These are phyloP conservation scores for Epithemia pelagica DNA, from an alignment of 108 stramenopile species.

Conservation along the genomic window DNA sequence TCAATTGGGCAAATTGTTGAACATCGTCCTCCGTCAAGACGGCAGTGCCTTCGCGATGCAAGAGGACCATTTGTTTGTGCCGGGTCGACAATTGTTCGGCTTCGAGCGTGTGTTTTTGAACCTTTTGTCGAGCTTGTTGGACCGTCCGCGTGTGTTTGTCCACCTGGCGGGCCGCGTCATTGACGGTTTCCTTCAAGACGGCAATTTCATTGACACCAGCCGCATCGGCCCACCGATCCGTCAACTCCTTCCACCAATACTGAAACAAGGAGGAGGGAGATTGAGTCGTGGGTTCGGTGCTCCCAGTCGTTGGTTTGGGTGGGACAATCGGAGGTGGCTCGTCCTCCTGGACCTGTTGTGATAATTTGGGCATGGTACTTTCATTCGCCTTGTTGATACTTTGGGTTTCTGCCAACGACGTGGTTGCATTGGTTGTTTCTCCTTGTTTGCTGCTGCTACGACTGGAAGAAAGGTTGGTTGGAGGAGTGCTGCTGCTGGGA, in stretches of 20 bases:
- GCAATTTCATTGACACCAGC: background rate
- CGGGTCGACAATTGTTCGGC: conserved; percentile 22
- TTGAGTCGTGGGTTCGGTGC: too few species aligned
- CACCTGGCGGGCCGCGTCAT: background rate
- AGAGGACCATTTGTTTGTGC: conserved; percentile 32
- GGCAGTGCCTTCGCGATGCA: conserved; percentile 23
- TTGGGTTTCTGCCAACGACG: too few species aligned
- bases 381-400: too few species aligned
- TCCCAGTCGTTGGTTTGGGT: too few species aligned
- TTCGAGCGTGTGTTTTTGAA: background rate
- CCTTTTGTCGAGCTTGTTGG: conserved; percentile 10
- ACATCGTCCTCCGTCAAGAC: conserved; percentile 44
- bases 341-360: too few species aligned
- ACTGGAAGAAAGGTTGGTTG: too few species aligned
- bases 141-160: background rate
- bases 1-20: conserved; percentile 38
- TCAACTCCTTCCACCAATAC: background rate
- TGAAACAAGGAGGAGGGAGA: too few species aligned
- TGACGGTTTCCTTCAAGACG: background rate
- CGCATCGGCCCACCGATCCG: background rate
- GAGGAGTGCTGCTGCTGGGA: too few species aligned
- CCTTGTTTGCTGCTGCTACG: too few species aligned
- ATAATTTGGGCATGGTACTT: too few species aligned
- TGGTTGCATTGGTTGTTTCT: too few species aligned
- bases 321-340: too few species aligned